phyloP scores from a whole-genome alignment of 2,329 filamentous ascomycete genomes.

The Magnaporthales sp. region DNA sequence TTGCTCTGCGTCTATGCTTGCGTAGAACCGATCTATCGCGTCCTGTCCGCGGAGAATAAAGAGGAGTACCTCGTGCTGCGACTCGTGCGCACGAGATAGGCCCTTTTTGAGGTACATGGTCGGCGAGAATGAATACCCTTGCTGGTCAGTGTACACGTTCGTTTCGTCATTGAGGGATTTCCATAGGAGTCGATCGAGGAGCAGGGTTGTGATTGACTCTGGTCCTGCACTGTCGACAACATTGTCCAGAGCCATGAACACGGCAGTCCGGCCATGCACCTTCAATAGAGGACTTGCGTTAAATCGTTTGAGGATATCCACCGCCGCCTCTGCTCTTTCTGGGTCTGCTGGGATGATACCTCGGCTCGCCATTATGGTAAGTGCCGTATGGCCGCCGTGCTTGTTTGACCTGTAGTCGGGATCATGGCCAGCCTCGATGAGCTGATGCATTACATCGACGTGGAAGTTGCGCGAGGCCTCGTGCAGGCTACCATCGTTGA shows the following conservation, averaged over 20 bases:
- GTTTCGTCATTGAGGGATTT: conserved; percentile 17
- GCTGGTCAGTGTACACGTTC: conserved; percentile 17
- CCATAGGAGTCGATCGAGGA: conserved; percentile 17
- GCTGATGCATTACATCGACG: conserved; percentile 12
- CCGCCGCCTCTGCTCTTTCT: conserved; percentile 15
- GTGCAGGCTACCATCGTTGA: conserved; percentile 23
- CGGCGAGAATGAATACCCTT: conserved; percentile 15
- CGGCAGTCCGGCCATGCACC: conserved; percentile 18
- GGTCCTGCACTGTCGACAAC: conserved; percentile 8
- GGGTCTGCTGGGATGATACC: conserved; percentile 12
- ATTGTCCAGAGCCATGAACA: conserved; percentile 22
- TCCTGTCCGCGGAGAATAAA: conserved; percentile 3
- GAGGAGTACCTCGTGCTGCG: conserved; percentile 3
- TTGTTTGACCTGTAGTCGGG: conserved; percentile 18
- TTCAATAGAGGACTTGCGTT: conserved; percentile 17
- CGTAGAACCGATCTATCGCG: conserved; percentile 10
- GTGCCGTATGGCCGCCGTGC: conserved; percentile 18
- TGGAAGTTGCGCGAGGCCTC: conserved; percentile 21
- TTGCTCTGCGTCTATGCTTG: conserved; percentile 4
- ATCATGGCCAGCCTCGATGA: conserved; percentile 19
- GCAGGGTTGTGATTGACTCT: conserved; percentile 14
- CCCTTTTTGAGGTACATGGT: conserved; percentile 20
- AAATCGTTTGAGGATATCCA: conserved; percentile 14
- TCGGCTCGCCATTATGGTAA: conserved; percentile 18
- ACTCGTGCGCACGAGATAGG: background rate